Base-by-base conservation (phyloP, 345 rosid genomes). In the Syzygium aromaticum region DNA sequence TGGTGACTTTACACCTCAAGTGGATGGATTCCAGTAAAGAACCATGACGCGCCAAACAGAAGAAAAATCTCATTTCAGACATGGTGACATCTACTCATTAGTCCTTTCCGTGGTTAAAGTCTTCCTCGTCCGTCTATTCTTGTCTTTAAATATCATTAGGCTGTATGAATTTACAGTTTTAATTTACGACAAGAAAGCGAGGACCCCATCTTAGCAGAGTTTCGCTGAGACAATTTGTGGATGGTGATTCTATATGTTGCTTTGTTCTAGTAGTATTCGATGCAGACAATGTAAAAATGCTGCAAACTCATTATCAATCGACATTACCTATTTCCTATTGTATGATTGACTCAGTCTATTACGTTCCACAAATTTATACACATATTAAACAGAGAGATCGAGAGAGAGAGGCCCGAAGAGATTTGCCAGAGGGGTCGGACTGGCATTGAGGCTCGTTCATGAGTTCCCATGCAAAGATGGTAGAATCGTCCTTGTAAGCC, bases 381-480 rank as follows among this genome's bases (percentile, higher is more conserved):
- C 9, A 33, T 19, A 19, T 38, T 17, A 73, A 73, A 73, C 80
- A 73, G 80, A 33, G 49, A 73, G 53, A 87, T 1, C 8, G 49
- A 33, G 53, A 16, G 43, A 94, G 51, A 38, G 51, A 12, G 43
- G 94, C 99, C 97, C 94, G 96, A 84, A 97, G 61, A 30, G 49
- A 67, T 11, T 88, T 88, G 57, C 95, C 98, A 84, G 94, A 90
- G 52, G 92, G 52, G 87, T 93, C 94, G 52, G 84, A 87, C 13
- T 85, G 57, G 87, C 94, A 94, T 46, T 95, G 96, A 77, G 98
- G 95, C 88, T 96, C 98, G 21, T 97, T 97, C 88, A 97, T 97
- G 19, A 97, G 94, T 87, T 97, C 99, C 99, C 98, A 97, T 84
- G 99, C 94, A 87, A 97, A 93, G 64, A 97, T 94, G 85, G 93